Evolutionary conservation across 1,139 yeast genomes (phyloP).

Genomic region (Yamadazyma pseudoaaseri): DNA sequence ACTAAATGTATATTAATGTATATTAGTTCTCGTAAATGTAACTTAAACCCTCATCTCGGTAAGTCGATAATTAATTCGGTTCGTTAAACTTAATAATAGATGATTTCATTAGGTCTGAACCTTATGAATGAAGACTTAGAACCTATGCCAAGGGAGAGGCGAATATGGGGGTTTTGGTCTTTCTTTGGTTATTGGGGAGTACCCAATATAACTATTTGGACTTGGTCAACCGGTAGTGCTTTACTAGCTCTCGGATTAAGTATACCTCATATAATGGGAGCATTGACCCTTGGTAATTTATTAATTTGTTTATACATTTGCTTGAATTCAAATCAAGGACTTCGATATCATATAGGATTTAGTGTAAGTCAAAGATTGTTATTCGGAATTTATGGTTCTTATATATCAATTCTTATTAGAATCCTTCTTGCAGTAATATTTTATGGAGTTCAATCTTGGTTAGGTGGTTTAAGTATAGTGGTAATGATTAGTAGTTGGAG

Average conservation of each 20-base stretch:
- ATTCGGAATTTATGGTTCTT: constrained; percentile 21
- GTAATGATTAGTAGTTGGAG: constrained; percentile 17
- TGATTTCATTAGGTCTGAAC: background rate
- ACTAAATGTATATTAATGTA: constrained; percentile 7
- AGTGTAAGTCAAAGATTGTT: constrained; percentile 20
- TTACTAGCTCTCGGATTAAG: constrained; percentile 18
- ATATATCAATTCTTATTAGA: constrained; percentile 17
- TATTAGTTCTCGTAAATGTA: no score
- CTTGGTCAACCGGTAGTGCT: constrained; percentile 22
- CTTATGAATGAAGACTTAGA: constrained; percentile 17
- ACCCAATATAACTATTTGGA: constrained; percentile 21
- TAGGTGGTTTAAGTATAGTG: constrained; percentile 18
- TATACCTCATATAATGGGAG: constrained; percentile 21
- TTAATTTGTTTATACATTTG: constrained; percentile 18
- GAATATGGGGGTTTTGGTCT: constrained; percentile 23
- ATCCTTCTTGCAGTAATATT: constrained; percentile 19
- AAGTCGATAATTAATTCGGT: no score
- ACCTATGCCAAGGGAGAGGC: constrained; percentile 19
- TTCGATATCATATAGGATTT: constrained; percentile 21
- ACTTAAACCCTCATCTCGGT: no score
- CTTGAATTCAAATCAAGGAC: constrained; percentile 21
- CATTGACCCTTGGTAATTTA: constrained; percentile 18
- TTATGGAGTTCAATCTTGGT: constrained; percentile 21
- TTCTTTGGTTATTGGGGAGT: constrained; percentile 22
- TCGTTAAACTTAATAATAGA: no score